Percentiles rank a stretch among this genome's conserved stretches.
phyloP scores from a whole-genome alignment of 768 basidiomycete species.

The Lentinula detonsa region DNA sequence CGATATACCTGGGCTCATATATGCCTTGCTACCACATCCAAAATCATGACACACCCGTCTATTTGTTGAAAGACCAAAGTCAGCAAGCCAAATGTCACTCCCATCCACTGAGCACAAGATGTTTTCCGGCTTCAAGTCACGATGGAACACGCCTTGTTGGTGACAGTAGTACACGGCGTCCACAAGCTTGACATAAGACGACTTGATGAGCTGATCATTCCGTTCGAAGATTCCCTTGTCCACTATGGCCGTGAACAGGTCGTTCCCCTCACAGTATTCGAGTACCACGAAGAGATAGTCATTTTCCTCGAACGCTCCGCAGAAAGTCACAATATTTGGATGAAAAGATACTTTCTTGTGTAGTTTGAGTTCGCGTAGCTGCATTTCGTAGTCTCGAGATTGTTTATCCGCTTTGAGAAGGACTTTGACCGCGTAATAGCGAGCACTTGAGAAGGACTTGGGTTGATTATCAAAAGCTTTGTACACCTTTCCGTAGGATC shows the following conservation, averaged over 20 bases:
- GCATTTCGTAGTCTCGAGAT: slow-evolving; percentile 48
- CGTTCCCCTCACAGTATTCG: slow-evolving; percentile 52
- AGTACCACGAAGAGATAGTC: slow-evolving; percentile 64
- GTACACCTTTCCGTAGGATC: slow-evolving; percentile 76
- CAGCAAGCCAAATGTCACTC: slow-evolving; percentile 52
- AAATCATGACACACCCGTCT: slow-evolving; percentile 38
- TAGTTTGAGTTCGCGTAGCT: slow-evolving; percentile 62
- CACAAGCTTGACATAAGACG: slow-evolving; percentile 67
- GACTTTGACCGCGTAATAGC: slow-evolving; percentile 71
- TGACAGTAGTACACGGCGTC: slow-evolving; percentile 78
- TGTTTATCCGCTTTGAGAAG: slow-evolving; percentile 52
- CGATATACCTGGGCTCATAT: slow-evolving; percentile 64
- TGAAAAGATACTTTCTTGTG: slow-evolving; percentile 49
- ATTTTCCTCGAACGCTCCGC: slow-evolving; percentile 55
- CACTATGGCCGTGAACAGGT: slow-evolving; percentile 67
- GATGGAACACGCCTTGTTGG: slow-evolving; percentile 64
- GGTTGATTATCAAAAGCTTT: slow-evolving; percentile 46
- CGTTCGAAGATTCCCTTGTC: slow-evolving; percentile 44
- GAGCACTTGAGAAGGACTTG: slow-evolving; percentile 24
- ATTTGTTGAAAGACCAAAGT: slow-evolving; percentile 69
- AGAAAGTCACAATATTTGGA: slow-evolving; percentile 63
- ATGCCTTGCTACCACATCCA: slow-evolving; percentile 53
- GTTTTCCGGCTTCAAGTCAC: slow-evolving; percentile 86
- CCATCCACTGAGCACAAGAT: slow-evolving; percentile 55
- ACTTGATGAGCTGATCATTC: slow-evolving; percentile 57